Base-by-base conservation (phyloP, 2,329 filamentous ascomycete genomes). In the Cadophora luteo-olivacea region DNA sequence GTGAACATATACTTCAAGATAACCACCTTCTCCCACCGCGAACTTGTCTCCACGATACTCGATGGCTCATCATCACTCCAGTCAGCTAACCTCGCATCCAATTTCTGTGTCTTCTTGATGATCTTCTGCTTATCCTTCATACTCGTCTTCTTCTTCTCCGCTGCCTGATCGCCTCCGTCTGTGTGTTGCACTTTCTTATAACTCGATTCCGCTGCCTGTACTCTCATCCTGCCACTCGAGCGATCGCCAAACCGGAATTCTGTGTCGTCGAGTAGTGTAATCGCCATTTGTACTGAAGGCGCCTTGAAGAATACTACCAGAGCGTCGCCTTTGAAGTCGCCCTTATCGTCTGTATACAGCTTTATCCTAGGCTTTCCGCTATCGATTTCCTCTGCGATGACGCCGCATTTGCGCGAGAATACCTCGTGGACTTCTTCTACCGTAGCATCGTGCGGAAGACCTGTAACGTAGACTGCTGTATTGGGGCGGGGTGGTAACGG, bases 1-100 rank as follows among this genome's bases (percentile, higher is more conserved):
- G 93, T 97, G 80, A 99, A 99, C 91, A 97, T 97, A 81, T 97
- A 90, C 77, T 93, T 93, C 72, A 99, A 82, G 68, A 98, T 90
- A 33, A 97, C 94, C 19, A 92, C 84, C 79, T 94, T 97, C 75
- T 94, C 92, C 81, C 87, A 91, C 75, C 84, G 85, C 16, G 83
- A 84, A 71, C 80, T 85, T 9, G 84, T 85, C 52, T 88, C 84
- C n/a, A 85, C 84, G 29, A 88, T 76, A 29, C 83, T 80, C 0
- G 84, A 86, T 32, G 91, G 87, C 65, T 95, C 91, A 78, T 98
- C 94, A 76, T 97, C 95, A 76, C 93, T 92, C 96, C 96, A 99
- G 79, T 98, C 94, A 3, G 94, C 92, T 41, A 98, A 87, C 81
- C 95, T 94, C 61, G 93, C 95, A 76, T 95, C 93, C 75, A 98